Percentiles rank a stretch among this genome's conserved stretches.
These are phyloP conservation scores for Aspergillus sp. DNA, from an alignment of 2,329 filamentous ascomycete genomes.

Conservation along the genomic window DNA sequence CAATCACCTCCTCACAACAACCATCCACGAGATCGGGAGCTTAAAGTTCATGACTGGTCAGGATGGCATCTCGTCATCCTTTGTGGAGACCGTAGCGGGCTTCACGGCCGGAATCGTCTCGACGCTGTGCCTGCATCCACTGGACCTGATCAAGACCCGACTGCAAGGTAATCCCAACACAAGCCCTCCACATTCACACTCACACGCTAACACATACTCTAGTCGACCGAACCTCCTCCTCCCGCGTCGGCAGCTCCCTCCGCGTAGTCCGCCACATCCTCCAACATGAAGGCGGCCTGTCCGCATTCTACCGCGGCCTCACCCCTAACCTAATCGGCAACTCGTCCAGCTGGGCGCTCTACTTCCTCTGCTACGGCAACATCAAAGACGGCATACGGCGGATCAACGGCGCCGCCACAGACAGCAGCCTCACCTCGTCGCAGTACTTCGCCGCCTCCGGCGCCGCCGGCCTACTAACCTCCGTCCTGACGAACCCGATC, in stretches of 20 bases:
- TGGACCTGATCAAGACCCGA: conserved; percentile 95
- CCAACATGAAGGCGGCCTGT: conserved; percentile 55
- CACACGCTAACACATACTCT: not conserved
- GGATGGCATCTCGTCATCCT: conserved; percentile 66
- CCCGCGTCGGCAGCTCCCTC: conserved; percentile 52
- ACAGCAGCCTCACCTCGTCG: conserved; percentile 50
- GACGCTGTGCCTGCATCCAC: conserved; percentile 82
- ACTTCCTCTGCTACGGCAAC: conserved; percentile 74
- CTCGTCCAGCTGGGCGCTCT: conserved; percentile 83
- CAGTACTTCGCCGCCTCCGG: conserved; percentile 83
- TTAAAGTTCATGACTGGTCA: conserved; percentile 41
- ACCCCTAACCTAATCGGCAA: conserved; percentile 90
- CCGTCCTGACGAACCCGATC: conserved; percentile 85
- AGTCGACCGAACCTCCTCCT: conserved; percentile 52
- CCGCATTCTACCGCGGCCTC: conserved; percentile 82
- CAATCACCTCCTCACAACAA: conserved; percentile 2
- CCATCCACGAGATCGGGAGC: conserved; percentile 2
- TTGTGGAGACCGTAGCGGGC: conserved; percentile 84
- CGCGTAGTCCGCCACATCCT: conserved; percentile 53
- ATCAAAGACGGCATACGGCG: conserved; percentile 54
- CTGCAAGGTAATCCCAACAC: conserved; percentile 81
- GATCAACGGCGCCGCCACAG: conserved; percentile 29
- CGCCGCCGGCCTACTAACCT: conserved; percentile 67
- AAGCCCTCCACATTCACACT: no score
- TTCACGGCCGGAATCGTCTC: conserved; percentile 84